Percentiles rank a stretch among this genome's conserved stretches.
Conservation (phyloP, 345 rosid genomes). For the Camelina sativa region DNA sequence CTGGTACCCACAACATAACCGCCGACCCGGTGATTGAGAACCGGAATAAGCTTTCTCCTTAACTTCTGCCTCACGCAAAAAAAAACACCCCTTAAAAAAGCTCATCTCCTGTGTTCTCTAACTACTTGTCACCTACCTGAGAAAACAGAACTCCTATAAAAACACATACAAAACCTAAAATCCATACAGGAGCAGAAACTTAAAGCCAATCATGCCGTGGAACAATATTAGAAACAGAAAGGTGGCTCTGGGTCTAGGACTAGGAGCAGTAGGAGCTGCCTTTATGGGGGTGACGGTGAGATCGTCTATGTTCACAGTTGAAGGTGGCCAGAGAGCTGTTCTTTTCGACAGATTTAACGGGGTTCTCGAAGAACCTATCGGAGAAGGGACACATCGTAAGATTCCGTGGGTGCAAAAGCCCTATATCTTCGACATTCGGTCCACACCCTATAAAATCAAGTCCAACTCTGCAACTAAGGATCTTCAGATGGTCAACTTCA, state of each 20-base stretch:
- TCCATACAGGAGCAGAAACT: slow-evolving; percentile 29
- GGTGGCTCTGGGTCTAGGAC: slow-evolving; percentile 64
- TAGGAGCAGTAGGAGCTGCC: slow-evolving; percentile 42
- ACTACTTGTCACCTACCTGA: not conserved
- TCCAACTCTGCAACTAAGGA: slow-evolving; percentile 86
- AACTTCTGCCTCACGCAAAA: not conserved
- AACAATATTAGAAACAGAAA: slow-evolving; percentile 48
- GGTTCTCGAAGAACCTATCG: slow-evolving; percentile 62
- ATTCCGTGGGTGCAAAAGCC: slow-evolving; percentile 90
- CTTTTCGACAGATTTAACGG: slow-evolving; percentile 81
- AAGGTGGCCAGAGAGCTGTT: slow-evolving; percentile 87
- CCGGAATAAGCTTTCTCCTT: slow-evolving; percentile 30
- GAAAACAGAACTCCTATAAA: not conserved
- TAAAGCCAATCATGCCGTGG: slow-evolving; percentile 64
- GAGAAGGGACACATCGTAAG: slow-evolving; percentile 84
- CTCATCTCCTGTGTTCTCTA: slow-evolving; percentile 3
- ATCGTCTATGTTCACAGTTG: slow-evolving; percentile 75
- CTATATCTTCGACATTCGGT: slow-evolving; percentile 68
- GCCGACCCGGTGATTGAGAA: not conserved
- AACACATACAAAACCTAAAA: not conserved
- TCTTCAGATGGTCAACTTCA: slow-evolving; percentile 88
- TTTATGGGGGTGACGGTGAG: slow-evolving; percentile 46
- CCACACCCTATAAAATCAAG: slow-evolving; percentile 70
- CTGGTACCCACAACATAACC: not conserved
- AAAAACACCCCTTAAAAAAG: not conserved